Evolutionary conservation across 805 yeast species (phyloP), one percentile per base, ranked within the genome.

Genomic region (Clavispora santaluciae): DNA sequence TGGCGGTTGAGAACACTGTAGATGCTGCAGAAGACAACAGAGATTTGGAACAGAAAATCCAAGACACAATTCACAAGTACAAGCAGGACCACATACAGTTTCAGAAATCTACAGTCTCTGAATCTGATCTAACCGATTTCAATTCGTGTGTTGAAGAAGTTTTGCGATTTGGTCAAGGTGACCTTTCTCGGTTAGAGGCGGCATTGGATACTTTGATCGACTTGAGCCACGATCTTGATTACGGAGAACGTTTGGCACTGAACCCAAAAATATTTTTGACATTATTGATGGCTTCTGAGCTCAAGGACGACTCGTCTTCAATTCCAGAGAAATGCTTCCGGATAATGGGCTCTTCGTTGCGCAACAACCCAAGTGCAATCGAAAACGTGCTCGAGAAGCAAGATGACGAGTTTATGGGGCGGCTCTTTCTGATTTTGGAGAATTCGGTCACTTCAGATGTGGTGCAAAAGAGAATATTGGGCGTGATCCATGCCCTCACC

Each of bases 291-390:
- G 28, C 65, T 3, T 50, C 56, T 2, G 40, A 39, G 17, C 15
- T 35, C 3, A 34, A 43, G 8, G 9, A 35, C 42, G 17, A 45
- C 54, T 40, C 43, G 36, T 35, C 38, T 7, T 16, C 21, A 7
- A 18, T 35, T 15, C 13, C 20, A 8, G 93, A 87, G 42, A 51
- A 74, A 33, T 59, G 79, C 1, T 73, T 79, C 11, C 68, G 88
- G 45, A 67, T 83, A 22, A 65, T 89, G 43, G 81, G 85, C 0
- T 72, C 86, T 5, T 61, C 90, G 4, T 59, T 88, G 34, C 72
- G 96, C 51, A 88, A 88, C 57, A 89, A 89, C 55, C 79, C 78
- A 2, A 75, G 73, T 2, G 88, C 89, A 0, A 47, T 72, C 2
- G 59, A 59, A 2, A 67, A 67, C 40, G 62, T 74, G 11, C 43